Base-by-base conservation (phyloP, 1,139 yeast species). In the Kodamaea alishanica region DNA sequence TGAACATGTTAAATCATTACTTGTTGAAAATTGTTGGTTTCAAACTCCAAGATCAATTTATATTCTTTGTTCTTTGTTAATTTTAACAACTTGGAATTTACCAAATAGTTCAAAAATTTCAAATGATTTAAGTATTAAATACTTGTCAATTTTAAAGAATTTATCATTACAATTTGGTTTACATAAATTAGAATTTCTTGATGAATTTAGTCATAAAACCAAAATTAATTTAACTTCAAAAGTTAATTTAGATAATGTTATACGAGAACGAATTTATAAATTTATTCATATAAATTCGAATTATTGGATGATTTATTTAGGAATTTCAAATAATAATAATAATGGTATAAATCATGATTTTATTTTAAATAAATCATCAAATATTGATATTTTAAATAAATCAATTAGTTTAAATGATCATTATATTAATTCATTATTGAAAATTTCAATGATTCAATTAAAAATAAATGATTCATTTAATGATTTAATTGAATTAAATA, bases 81-180 rank as follows among this genome's bases (percentile, higher is more conserved):
- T 71, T 24, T 60, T 71, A 39, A 70, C 76, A 6, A 69, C 75
- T 3, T 71, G 77, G 77, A 73, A 75, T n/a, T 56, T 70, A 28
- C 75, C 75, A 6, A 55, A 56, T 24, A 47, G 53, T 12, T 58
- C 60, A 38, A 63, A 61, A 33, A 52, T 65, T 26, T 58, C 62
- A 28, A 71, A 69, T 41, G 63, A 67, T 46, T 49, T 66, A 23
- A 58, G 70, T 1, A 51, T 70, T 35, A 70, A 69, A 44, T 70
- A 65, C 47, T 53, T 68, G 20, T 62, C 74, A 6, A 57, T 69
- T 29, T 66, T 70, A 69, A 69, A 66, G 46, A 62, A 60, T 37
- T 57, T 71, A 40, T 54, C 73, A 2, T 57, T 67, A 34, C 77
- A 71, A 47, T 63, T 70, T 42, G 77, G 76, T 3, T 59, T 71